phyloP scores from a whole-genome alignment of 1,284 basidiomycete genomes.

The Puccinia novopanici region DNA sequence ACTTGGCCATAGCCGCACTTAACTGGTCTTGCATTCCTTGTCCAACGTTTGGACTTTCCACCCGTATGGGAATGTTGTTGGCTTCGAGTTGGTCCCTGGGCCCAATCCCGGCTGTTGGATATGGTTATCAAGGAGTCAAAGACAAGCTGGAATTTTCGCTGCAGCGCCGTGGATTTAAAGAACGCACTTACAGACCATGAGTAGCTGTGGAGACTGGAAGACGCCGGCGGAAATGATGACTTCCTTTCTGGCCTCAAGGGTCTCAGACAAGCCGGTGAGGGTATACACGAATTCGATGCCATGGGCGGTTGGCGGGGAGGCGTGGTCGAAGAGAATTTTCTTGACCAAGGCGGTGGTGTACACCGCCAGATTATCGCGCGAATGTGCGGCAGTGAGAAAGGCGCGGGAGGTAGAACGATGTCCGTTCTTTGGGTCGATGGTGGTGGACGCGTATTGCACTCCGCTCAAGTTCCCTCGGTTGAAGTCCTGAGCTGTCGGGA shows the following conservation, averaged over 20 bases:
- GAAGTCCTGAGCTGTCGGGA: conserved; percentile 33
- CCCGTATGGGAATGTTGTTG: conserved; percentile 28
- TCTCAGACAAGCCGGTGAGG: background rate
- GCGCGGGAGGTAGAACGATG: conserved; percentile 25
- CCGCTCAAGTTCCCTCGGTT: conserved; percentile 26
- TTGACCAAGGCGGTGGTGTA: conserved; percentile 30
- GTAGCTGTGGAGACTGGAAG: conserved; percentile 57
- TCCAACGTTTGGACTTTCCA: conserved; percentile 37
- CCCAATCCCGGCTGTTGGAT: conserved; percentile 27
- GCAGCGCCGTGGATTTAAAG: too few species aligned
- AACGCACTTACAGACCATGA: conserved; percentile 51
- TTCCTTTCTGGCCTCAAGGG: conserved; percentile 52
- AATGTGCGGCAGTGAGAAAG: conserved; percentile 5
- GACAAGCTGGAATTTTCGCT: too few species aligned
- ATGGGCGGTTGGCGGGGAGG: conserved; percentile 13
- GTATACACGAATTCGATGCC: conserved; percentile 35
- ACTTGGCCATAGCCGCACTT: background rate
- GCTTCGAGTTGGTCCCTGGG: conserved; percentile 35
- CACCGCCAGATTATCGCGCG: conserved; percentile 18
- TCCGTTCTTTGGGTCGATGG: conserved; percentile 29
- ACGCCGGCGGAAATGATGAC: conserved; percentile 57
- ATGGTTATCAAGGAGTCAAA: too few species aligned
- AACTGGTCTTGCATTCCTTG: conserved; percentile 44
- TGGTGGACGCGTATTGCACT: conserved; percentile 36
- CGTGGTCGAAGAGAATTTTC: conserved; percentile 33